phyloP scores from a whole-genome alignment of 495 filamentous ascomycete genomes.

The Aspergillus funiculosus region DNA sequence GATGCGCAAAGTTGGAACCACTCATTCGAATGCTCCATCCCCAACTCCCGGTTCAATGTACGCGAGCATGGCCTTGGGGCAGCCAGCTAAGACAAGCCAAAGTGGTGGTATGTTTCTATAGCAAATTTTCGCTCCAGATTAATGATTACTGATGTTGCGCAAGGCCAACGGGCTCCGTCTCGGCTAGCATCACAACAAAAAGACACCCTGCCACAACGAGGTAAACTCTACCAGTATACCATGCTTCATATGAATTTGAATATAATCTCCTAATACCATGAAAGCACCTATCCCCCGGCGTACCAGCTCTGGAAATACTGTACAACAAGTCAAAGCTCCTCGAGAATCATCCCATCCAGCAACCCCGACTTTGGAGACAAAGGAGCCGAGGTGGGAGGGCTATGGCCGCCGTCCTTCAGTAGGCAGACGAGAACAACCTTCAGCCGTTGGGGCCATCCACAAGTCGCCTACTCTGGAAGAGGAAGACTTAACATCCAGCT shows the following conservation, averaged over 20 bases:
- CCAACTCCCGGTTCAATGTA: conserved; percentile 46
- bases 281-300: conserved; percentile 32
- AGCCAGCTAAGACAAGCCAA: conserved; percentile 53
- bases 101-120: conserved; percentile 44
- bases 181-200: conserved; percentile 57
- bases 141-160: neutral
- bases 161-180: conserved; percentile 53
- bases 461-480: conserved; percentile 35
- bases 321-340: conserved; percentile 32
- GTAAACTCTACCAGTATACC: conserved; percentile 11
- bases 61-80: conserved; percentile 44
- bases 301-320: conserved; percentile 54
- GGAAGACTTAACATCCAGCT: conserved; percentile 34
- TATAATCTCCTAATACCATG: neutral
- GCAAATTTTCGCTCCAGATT: no score
- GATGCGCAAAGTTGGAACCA: conserved; percentile 67
- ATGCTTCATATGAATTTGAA: neutral
- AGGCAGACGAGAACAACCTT: conserved; percentile 28
- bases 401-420: conserved; percentile 25
- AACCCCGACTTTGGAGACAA: conserved; percentile 37
- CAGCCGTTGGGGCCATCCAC: conserved; percentile 17
- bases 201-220: conserved; percentile 50
- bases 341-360: conserved; percentile 40
- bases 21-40: conserved; percentile 41
- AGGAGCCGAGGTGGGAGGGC: conserved; percentile 38